Conservation (phyloP, 148 eudicot species). For the Persicaria maculosa region DNA sequence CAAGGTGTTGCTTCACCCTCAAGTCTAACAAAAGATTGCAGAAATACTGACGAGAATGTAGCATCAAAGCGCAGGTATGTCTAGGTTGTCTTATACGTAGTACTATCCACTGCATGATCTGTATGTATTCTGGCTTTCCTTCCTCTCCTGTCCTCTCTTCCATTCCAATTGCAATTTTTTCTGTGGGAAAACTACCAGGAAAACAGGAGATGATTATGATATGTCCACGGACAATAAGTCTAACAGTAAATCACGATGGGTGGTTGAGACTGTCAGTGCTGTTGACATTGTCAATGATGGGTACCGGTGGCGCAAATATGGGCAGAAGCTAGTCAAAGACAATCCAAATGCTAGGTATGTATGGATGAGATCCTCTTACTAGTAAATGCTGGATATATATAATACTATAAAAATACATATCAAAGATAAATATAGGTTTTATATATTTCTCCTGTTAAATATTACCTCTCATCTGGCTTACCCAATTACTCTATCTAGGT, state of each 20-base stretch:
- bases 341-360: constrained; percentile 81
- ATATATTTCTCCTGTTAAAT: not conserved
- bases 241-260: constrained; percentile 43
- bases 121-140: not conserved
- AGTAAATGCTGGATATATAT: not conserved
- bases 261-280: constrained; percentile 65
- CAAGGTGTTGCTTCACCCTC: constrained; percentile 22
- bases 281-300: constrained; percentile 89
- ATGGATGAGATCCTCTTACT: not conserved
- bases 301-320: constrained; percentile 95
- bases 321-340: constrained; percentile 90
- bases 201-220: constrained; percentile 33
- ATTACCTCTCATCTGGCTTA: not conserved
- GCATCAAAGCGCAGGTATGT: constrained; percentile 65
- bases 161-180: not conserved
- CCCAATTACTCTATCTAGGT: not conserved
- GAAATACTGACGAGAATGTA: constrained; percentile 21
- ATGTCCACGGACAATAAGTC: constrained; percentile 33
- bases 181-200: constrained; percentile 33
- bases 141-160: constrained; percentile 1
- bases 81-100: not conserved
- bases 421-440: not conserved
- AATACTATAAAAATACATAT: not conserved
- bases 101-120: not conserved
- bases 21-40: constrained; percentile 29